A percentile compares a stretch with the other conserved stretches of the same genome.
Evolutionary conservation across 768 basidiomycete species (phyloP).

Genomic region (Coprinellus aureogranulatus): DNA sequence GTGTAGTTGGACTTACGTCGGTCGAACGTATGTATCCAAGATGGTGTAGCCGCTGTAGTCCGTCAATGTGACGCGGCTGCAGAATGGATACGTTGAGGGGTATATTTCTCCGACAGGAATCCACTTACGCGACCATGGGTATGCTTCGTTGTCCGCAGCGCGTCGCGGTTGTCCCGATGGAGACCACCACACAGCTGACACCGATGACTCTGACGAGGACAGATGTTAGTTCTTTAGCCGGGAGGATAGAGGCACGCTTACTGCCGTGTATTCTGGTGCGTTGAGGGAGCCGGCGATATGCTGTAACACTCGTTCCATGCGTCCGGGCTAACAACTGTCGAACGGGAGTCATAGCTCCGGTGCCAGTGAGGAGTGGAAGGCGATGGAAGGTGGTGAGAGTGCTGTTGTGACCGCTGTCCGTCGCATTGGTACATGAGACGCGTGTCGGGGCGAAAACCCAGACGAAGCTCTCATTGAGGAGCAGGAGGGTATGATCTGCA

Average conservation of each 20-base stretch:
- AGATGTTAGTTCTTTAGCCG: neutral
- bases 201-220: constrained; percentile 40
- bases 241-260: neutral
- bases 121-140: constrained; percentile 53
- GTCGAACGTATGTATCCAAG: constrained; percentile 51
- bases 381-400: neutral
- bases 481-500: neutral
- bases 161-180: constrained; percentile 32
- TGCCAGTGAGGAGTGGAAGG: neutral
- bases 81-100: constrained; percentile 1
- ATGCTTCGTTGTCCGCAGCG: constrained; percentile 27
- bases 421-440: constrained; percentile 11
- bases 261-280: neutral
- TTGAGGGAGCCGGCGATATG: neutral
- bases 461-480: constrained; percentile 8
- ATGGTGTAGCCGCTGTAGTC: constrained; percentile 47
- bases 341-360: neutral
- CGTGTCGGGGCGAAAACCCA: neutral
- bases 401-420: neutral
- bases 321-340: neutral
- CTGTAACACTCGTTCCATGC: neutral
- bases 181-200: constrained; percentile 44
- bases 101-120: neutral
- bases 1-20: constrained; percentile 40
- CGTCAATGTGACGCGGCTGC: constrained; percentile 49